Evolutionary conservation across 2,329 filamentous ascomycete genomes (phyloP), one percentile per base, ranked within the genome.

Genomic region (Ascochyta fabae): DNA sequence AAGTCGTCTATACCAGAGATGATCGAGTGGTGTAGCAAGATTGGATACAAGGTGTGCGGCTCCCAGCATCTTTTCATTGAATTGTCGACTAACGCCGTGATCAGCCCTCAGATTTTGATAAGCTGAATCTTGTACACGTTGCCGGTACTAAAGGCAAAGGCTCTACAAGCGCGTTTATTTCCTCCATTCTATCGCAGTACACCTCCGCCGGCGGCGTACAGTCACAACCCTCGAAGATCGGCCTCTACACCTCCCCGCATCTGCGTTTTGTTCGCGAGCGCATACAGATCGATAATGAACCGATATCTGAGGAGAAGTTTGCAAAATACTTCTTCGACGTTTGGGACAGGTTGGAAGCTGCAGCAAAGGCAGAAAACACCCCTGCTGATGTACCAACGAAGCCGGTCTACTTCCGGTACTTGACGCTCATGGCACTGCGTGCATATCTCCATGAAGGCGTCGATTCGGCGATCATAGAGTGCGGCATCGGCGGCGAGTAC

Each of bases 81-180:
- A 7, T 24, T 41, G 12, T 36, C 44, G 62, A 57, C 61, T 65
- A 39, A 48, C 48, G 31, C 48, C 13, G 7, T 6, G 8, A 38
- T 4, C 27, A 88, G 85, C 85, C 86, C 16, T 81, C 83, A 13
- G 85, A 88, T 56, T 82, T 89, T 64, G 79, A 87, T 60, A 76
- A 71, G 9, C 69, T 89, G 59, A 88, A 84, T 56, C 78, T 83
- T 62, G 86, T 98, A 58, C 94, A 98, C 72, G 87, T 98, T 41
- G 91, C 94, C 1, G 94, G 94, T 12, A 97, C 93, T 4, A 98
- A 97, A 75, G 94, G 94, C 57, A 98, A 97, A 75, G 93, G 93
- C 36, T 95, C 91, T 2, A 92, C 92, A 0, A 91, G 90, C 62
- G 89, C 93, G 9, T 94, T 93, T 73, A 84, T 92, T 19, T 91